Percentiles rank a stretch among this genome's conserved stretches.
phyloP scores from a whole-genome alignment of 2,329 filamentous ascomycete genomes.

The Coniosporium tulheliwenetii region DNA sequence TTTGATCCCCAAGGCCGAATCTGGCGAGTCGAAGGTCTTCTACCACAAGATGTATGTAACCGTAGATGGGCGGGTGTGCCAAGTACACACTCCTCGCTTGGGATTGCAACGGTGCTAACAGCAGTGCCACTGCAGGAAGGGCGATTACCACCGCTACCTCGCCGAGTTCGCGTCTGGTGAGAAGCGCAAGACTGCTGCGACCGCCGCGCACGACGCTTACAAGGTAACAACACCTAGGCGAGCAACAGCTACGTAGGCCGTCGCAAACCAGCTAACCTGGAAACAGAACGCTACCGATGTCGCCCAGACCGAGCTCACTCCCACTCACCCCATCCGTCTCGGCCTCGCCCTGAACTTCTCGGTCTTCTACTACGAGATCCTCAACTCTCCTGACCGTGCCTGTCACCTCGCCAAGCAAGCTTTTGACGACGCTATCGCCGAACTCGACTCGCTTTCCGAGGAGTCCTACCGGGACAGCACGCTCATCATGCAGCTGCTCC shows the following conservation, averaged over 20 bases:
- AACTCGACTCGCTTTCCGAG: slow-evolving; percentile 94
- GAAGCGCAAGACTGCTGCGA: slow-evolving; percentile 79
- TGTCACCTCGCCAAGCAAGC: slow-evolving; percentile 99
- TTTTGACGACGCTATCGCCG: slow-evolving; percentile 95
- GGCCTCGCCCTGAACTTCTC: slow-evolving; percentile 98
- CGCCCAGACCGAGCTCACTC: slow-evolving; percentile 91
- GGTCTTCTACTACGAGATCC: slow-evolving; percentile 98
- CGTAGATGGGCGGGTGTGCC: neutral
- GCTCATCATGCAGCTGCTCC: slow-evolving; percentile 96
- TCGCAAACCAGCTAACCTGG: slow-evolving; percentile 6
- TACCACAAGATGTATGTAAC: slow-evolving; percentile 95
- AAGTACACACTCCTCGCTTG: neutral
- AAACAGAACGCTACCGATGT: slow-evolving; percentile 86
- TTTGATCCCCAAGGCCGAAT: slow-evolving; percentile 89
- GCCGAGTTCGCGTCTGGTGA: slow-evolving; percentile 87
- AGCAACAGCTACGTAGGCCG: too few relatives aligned
- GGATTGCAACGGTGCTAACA: neutral
- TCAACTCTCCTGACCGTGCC: slow-evolving; percentile 93
- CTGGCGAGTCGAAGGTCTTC: slow-evolving; percentile 98
- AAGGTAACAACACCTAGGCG: slow-evolving; percentile 46
- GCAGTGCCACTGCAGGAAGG: slow-evolving; percentile 53
- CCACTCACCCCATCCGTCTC: slow-evolving; percentile 94
- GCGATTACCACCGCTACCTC: slow-evolving; percentile 91
- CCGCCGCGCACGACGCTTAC: slow-evolving; percentile 85
- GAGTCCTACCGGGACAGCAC: slow-evolving; percentile 99